Conservation (phyloP, 768 basidiomycete species). For the Pleurotus djamor region DNA sequence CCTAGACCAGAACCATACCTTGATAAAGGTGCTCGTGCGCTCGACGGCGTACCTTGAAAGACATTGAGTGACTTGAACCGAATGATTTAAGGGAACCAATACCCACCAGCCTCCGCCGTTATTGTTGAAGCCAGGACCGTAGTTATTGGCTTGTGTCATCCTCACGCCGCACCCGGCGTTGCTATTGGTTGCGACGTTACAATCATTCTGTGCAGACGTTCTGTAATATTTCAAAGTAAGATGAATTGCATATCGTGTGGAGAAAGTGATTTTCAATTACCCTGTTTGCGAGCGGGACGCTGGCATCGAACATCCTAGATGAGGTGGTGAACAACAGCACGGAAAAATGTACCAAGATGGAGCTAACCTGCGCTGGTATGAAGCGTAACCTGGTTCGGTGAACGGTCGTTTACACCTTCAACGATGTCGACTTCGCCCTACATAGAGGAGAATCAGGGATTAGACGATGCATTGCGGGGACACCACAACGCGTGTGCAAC, state of each 20-base stretch:
- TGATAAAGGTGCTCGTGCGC: conserved; percentile 45
- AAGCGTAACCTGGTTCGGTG: conserved; percentile 49
- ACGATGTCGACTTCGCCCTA: conserved; percentile 50
- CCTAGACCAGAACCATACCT: conserved; percentile 65
- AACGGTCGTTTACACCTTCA: conserved; percentile 57
- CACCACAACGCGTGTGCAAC: too few species aligned
- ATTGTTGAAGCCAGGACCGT: conserved; percentile 53
- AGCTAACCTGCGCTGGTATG: conserved; percentile 48
- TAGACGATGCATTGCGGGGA: too few species aligned
- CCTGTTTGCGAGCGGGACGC: conserved; percentile 33
- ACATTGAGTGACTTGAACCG: background rate
- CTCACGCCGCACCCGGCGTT: conserved; percentile 54
- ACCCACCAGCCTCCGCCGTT: conserved; percentile 58
- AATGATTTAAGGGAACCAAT: background rate
- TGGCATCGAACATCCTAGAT: conserved; percentile 44
- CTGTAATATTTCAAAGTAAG: conserved; percentile 12
- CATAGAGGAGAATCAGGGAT: background rate
- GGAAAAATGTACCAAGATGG: background rate
- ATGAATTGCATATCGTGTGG: background rate
- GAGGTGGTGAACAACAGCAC: background rate
- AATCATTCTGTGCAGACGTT: conserved; percentile 33
- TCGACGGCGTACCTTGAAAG: conserved; percentile 50
- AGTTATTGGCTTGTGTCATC: conserved; percentile 32
- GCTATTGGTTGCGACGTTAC: conserved; percentile 38
- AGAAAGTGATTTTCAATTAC: conserved; percentile 15